These are phyloP conservation scores for Neurospora cerealis DNA, from an alignment of 495 filamentous ascomycete species.

Conservation along the genomic window DNA sequence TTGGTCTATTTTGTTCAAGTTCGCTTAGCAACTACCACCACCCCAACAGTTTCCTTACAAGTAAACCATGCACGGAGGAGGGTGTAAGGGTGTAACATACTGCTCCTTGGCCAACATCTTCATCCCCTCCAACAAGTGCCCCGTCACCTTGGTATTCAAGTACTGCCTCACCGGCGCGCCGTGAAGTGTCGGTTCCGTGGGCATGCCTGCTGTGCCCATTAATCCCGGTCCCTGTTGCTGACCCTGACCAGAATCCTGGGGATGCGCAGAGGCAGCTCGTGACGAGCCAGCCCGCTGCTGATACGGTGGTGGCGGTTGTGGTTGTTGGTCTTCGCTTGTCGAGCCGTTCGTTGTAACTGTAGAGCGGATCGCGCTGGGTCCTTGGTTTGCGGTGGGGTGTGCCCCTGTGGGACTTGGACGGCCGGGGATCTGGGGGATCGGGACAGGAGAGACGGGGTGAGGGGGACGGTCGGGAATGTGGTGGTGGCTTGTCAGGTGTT, in stretches of 20 bases:
- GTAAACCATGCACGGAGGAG: not conserved
- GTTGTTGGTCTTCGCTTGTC: conserved; percentile 13
- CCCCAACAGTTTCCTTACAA: not conserved
- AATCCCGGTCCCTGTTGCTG: not conserved
- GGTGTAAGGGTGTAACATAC: conserved; percentile 40
- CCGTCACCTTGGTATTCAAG: conserved; percentile 81
- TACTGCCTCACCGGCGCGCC: conserved; percentile 83
- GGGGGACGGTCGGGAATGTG: not conserved
- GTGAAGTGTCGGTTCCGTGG: conserved; percentile 49
- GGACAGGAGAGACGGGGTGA: conserved; percentile 6
- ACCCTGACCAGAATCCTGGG: conserved; percentile 20
- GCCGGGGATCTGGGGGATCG: conserved; percentile 16
- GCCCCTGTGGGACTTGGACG: conserved; percentile 6
- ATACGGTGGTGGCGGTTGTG: not conserved
- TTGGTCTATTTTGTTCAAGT: conserved; percentile 40
- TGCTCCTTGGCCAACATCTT: conserved; percentile 75
- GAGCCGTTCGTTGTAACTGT: not conserved
- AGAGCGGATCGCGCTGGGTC: conserved; percentile 29
- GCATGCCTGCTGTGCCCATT: conserved; percentile 23
- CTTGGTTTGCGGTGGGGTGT: conserved; percentile 23
- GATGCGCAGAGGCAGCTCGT: conserved; percentile 44
- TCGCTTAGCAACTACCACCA: not conserved
- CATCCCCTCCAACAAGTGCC: conserved; percentile 81
- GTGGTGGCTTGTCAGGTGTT: conserved; percentile 4
- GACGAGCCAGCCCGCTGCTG: conserved; percentile 15